Conservation (phyloP, 257 asterid species). For the Petunia secreta region DNA sequence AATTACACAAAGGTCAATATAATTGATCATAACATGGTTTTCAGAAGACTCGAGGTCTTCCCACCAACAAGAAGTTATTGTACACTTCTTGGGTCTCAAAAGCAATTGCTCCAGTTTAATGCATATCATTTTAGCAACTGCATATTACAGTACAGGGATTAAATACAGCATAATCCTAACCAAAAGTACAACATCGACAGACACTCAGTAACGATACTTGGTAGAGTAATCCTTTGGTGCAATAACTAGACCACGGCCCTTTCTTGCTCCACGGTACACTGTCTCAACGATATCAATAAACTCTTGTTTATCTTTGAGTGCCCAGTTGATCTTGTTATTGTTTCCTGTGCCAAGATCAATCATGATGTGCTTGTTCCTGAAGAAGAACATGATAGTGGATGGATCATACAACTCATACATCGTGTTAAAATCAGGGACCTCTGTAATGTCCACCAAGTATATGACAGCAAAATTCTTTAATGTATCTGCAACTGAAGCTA, state of each 20-base stretch:
- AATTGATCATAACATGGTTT: slow-evolving; percentile 14
- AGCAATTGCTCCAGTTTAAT: background rate
- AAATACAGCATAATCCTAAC: background rate
- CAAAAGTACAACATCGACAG: slow-evolving; percentile 1
- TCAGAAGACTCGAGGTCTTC: background rate
- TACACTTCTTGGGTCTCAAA: background rate
- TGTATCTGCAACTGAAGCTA: slow-evolving; percentile 88
- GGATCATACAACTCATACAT: slow-evolving; percentile 97
- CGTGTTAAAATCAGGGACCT: slow-evolving; percentile 95
- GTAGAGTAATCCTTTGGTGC: slow-evolving; percentile 99
- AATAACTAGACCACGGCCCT: slow-evolving; percentile 95
- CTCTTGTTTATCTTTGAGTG: slow-evolving; percentile 95
- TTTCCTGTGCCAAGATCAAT: slow-evolving; percentile 97
- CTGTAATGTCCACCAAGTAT: slow-evolving; percentile 85
- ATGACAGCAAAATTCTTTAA: slow-evolving; percentile 87
- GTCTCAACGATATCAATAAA: slow-evolving; percentile 96
- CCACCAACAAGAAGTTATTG: slow-evolving; percentile 16
- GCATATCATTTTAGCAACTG: background rate
- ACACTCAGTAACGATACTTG: slow-evolving; percentile 71
- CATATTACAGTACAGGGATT: background rate
- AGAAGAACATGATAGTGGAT: slow-evolving; percentile 90
- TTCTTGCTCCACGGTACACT: slow-evolving; percentile 92
- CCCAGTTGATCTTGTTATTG: slow-evolving; percentile 98
- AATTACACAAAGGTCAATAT: background rate
- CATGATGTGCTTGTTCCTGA: slow-evolving; percentile 98